These are phyloP conservation scores for Boletus insuetus DNA, from an alignment of 768 basidiomycete genomes.

Conservation along the genomic window DNA sequence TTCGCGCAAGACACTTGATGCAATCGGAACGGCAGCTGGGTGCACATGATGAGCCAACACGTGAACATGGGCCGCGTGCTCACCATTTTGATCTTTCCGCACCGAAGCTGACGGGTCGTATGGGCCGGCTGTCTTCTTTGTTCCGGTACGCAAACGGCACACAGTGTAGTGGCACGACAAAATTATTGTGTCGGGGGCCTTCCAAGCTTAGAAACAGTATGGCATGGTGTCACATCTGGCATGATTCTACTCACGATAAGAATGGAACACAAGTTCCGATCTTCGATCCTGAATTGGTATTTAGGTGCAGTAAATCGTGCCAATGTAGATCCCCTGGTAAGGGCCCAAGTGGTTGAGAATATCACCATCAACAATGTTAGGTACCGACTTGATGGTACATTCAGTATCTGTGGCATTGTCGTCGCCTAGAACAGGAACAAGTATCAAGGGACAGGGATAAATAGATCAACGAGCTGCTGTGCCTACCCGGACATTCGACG, in stretches of 20 bases:
- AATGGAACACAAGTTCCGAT: background rate
- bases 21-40: background rate
- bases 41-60: background rate
- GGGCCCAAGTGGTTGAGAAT: conserved; percentile 57
- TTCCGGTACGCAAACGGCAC: background rate
- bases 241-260: conserved; percentile 1
- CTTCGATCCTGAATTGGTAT: background rate
- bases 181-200: background rate
- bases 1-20: background rate
- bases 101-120: background rate
- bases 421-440: conserved; percentile 33
- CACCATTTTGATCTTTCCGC: background rate
- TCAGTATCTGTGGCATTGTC: conserved; percentile 54
- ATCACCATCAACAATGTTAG: conserved; percentile 48
- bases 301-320: conserved; percentile 42
- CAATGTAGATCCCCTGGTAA: conserved; percentile 54
- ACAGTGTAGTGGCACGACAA: too few species aligned
- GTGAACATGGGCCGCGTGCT: conserved; percentile 1
- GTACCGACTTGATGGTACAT: conserved; percentile 55
- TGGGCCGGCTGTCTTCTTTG: background rate
- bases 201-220: background rate
- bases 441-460: background rate
- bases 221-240: background rate
- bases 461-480: background rate
- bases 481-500: conserved; percentile 41